phyloP scores from a whole-genome alignment of 1,139 yeast genomes.

The Magnusiomyces fungicola region DNA sequence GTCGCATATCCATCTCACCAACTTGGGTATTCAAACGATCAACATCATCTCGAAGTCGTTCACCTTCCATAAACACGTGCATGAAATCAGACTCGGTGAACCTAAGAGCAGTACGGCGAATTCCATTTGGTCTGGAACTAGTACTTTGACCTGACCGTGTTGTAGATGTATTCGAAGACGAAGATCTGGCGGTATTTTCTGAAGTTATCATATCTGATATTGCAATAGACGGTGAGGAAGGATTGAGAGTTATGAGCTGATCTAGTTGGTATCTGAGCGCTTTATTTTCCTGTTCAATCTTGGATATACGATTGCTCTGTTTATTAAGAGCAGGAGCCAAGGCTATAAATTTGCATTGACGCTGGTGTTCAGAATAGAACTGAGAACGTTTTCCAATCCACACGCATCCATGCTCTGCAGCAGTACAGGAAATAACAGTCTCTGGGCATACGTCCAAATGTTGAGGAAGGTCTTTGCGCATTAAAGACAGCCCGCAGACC shows the following conservation, averaged over 20 bases:
- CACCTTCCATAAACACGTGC: constrained; percentile 33
- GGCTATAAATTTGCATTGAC: constrained; percentile 33
- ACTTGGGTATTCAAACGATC: constrained; percentile 28
- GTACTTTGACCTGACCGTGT: not conserved
- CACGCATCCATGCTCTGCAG: constrained; percentile 34
- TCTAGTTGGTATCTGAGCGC: constrained; percentile 30
- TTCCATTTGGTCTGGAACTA: not conserved
- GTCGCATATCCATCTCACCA: constrained; percentile 32
- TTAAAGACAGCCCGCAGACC: constrained; percentile 36
- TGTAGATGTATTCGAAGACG: too few species aligned
- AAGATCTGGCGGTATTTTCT: too few species aligned
- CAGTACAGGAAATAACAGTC: constrained; percentile 32
- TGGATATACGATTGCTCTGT: constrained; percentile 30
- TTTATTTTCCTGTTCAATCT: constrained; percentile 35
- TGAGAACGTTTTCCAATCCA: constrained; percentile 37
- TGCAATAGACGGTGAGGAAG: too few species aligned
- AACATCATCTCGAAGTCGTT: constrained; percentile 32
- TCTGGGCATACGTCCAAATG: constrained; percentile 34
- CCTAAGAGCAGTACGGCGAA: too few species aligned
- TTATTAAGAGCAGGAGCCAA: constrained; percentile 30
- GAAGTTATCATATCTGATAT: too few species aligned
- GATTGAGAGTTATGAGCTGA: too few species aligned
- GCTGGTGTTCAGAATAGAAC: constrained; percentile 28
- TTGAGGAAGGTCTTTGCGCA: constrained; percentile 26
- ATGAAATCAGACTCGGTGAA: constrained; percentile 26